These are phyloP conservation scores for Rhinocladiella similis DNA, from an alignment of 2,329 filamentous ascomycete species.

Conservation along the genomic window DNA sequence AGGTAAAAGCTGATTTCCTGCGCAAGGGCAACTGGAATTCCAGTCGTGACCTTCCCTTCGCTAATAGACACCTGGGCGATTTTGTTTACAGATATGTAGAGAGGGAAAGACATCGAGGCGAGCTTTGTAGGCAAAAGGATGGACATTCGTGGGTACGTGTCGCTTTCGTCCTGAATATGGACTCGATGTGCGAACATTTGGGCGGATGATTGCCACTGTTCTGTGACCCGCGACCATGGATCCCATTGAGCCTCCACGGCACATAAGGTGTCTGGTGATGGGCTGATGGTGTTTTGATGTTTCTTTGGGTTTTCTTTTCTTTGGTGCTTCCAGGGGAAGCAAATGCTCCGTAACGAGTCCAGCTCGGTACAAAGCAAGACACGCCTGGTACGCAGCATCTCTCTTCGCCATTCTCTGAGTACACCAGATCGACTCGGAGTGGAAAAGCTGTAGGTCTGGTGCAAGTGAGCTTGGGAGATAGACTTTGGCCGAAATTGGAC, in stretches of 20 bases:
- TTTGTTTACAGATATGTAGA: conserved; percentile 3
- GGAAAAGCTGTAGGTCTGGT: conserved; percentile 56
- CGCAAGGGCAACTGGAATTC: conserved; percentile 7
- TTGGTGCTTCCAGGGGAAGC: conserved; percentile 53
- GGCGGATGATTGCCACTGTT: neutral
- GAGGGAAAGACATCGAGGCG: conserved; percentile 8
- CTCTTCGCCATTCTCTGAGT: conserved; percentile 72
- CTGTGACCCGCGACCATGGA: conserved; percentile 40
- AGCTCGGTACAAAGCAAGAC: conserved; percentile 65
- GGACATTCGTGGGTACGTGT: conserved; percentile 11
- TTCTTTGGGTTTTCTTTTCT: conserved; percentile 27
- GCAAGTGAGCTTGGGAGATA: conserved; percentile 71
- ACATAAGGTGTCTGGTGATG: conserved; percentile 19
- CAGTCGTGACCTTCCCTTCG: conserved; percentile 1
- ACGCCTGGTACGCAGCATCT: conserved; percentile 83
- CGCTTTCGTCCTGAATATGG: conserved; percentile 2
- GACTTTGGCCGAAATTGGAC: conserved; percentile 56
- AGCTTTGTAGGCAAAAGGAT: conserved; percentile 22
- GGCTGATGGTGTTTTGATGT: neutral
- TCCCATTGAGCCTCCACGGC: conserved; percentile 35
- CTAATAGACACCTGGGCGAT: neutral
- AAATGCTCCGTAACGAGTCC: conserved; percentile 77
- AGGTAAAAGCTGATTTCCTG: conserved; percentile 12
- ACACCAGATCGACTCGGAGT: conserved; percentile 60
- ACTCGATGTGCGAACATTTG: conserved; percentile 17